Evolutionary conservation across 164 flowering plant genomes (phyloP), one percentile per base, ranked within the genome.

Genomic region (Pachysandra terminalis): DNA sequence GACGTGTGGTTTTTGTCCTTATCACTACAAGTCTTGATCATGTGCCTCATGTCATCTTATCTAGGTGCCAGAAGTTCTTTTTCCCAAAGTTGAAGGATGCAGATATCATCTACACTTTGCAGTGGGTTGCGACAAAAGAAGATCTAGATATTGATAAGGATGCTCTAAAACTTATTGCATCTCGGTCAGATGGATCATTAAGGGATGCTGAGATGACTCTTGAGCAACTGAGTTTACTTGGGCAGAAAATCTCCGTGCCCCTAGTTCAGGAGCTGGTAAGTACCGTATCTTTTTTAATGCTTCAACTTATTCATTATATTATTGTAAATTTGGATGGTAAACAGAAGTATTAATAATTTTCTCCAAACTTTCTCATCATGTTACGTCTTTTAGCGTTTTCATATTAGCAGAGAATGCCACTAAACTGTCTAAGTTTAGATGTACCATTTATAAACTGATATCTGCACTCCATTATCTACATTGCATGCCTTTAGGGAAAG

Each of bases 171-270:
- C 98, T 96, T 71, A 87, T 96, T 71, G 92, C 96, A 63, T 88
- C 99, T 54, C 70, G 90, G 45, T 96, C 99, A 48, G 98, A 93
- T 83, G 99, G 99, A 70, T 96, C 99, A 62, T 72, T 96, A 65
- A 83, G 97, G 76, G 97, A 96, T 83, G 99, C 97, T 64, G 89
- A 91, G 79, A 96, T 96, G 99, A 96, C 97, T 68, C 90, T 96
- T 63, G 99, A 96, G 76, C 99, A 96, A 74, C 80, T 96, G 74
- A 93, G 97, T 79, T 88, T 93, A 74, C 91, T 96, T 62, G 99
- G 99, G 19, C 91, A 86, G 79, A 87, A 77, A 79, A 93, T 96
- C 53, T 85, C 95, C 3, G 84, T 91, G 65, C 76, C 87, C 51
- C 78, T 96, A 64, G 97, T 96, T 71, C 98, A 96, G 80, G 98